These are phyloP conservation scores for Botrytis fabae DNA, from an alignment of 2,329 filamentous ascomycete genomes.

Conservation along the genomic window DNA sequence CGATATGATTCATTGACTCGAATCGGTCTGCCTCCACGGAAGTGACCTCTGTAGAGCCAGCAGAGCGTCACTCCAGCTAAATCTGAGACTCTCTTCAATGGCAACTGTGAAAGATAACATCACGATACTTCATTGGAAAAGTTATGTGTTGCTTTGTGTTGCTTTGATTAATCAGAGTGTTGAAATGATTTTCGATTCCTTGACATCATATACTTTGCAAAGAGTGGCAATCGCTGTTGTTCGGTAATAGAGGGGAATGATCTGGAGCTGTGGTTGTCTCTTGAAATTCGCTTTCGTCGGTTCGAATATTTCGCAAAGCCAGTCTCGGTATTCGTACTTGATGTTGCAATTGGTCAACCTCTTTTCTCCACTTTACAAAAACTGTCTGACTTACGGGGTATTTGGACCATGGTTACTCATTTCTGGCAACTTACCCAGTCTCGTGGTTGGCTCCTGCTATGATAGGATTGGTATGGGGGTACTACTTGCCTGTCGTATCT, in stretches of 20 bases:
- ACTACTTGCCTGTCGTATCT: neutral
- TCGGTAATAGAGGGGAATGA: neutral
- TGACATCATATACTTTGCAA: neutral
- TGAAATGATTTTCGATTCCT: neutral
- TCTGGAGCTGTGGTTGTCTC: neutral
- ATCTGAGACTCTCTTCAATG: neutral
- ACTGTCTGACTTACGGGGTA: neutral
- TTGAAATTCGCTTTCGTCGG: neutral
- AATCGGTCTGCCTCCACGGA: neutral
- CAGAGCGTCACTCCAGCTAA: neutral
- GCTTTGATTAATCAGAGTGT: neutral
- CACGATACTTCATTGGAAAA: neutral
- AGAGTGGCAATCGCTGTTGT: neutral
- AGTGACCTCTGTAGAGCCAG: neutral
- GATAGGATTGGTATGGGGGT: neutral
- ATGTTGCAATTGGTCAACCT: neutral
- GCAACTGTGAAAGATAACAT: neutral
- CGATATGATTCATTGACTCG: neutral
- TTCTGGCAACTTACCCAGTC: neutral
- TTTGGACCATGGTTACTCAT: neutral
- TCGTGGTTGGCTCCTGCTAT: neutral
- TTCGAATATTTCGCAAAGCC: neutral
- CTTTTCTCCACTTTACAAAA: neutral
- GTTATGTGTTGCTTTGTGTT: neutral
- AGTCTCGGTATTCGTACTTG: neutral